These are phyloP conservation scores for Fusarium sp. DNA, from an alignment of 2,329 filamentous ascomycete genomes.

Conservation along the genomic window DNA sequence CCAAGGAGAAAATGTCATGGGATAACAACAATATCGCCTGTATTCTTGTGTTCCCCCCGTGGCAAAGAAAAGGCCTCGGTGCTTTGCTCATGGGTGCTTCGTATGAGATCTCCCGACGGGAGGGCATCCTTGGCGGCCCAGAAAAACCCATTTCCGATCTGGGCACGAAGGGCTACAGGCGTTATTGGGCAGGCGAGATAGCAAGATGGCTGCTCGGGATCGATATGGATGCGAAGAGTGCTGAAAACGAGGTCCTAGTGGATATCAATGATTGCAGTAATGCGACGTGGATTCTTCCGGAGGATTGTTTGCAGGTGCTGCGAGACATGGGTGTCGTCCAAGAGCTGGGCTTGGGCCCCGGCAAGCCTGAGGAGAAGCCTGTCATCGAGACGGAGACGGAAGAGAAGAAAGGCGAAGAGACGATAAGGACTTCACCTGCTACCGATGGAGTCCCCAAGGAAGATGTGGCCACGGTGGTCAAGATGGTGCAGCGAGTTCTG, in stretches of 20 bases:
- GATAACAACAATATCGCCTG: slow-evolving; percentile 98
- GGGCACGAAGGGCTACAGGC: slow-evolving; percentile 83
- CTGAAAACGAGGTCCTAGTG: slow-evolving; percentile 62
- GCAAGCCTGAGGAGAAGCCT: slow-evolving; percentile 50
- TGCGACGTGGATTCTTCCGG: slow-evolving; percentile 84
- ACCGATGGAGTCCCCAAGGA: slow-evolving; percentile 42
- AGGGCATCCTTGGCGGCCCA: slow-evolving; percentile 87
- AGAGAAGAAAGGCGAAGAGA: slow-evolving; percentile 42
- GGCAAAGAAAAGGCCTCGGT: slow-evolving; percentile 91
- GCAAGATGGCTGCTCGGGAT: slow-evolving; percentile 73
- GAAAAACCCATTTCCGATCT: slow-evolving; percentile 93
- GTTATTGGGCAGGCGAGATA: slow-evolving; percentile 89
- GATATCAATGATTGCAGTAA: slow-evolving; percentile 79
- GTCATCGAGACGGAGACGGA: slow-evolving; percentile 31
- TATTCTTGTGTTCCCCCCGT: slow-evolving; percentile 95
- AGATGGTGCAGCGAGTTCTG: slow-evolving; percentile 61
- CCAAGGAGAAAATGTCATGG: slow-evolving; percentile 99
- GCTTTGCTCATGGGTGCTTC: slow-evolving; percentile 91
- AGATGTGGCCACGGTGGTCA: slow-evolving; percentile 48
- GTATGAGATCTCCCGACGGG: slow-evolving; percentile 89
- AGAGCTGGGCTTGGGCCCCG: slow-evolving; percentile 65
- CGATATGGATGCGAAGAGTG: slow-evolving; percentile 52
- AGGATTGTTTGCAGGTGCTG: slow-evolving; percentile 84
- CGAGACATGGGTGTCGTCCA: slow-evolving; percentile 82
- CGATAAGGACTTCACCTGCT: slow-evolving; percentile 11